Evolutionary conservation across 768 basidiomycete genomes (phyloP).

Genomic region (Daedalea quercina): DNA sequence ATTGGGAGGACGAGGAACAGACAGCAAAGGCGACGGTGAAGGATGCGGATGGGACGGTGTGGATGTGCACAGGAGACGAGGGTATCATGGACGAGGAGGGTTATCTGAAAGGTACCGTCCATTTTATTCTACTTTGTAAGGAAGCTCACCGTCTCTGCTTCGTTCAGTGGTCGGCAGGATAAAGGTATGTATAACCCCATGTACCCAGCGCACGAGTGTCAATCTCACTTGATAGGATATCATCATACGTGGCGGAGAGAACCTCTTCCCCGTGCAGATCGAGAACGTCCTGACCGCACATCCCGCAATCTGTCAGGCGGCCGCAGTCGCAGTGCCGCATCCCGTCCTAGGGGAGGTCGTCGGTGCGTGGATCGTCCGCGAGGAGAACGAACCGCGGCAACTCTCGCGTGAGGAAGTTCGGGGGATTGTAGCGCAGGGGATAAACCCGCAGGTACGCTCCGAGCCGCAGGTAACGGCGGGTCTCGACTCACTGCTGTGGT

Average conservation of each 20-base stretch:
- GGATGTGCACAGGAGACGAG: constrained; percentile 85
- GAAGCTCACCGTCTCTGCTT: not conserved
- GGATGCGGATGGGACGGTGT: constrained; percentile 51
- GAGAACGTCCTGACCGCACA: constrained; percentile 64
- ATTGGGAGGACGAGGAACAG: constrained; percentile 71
- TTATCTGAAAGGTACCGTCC: constrained; percentile 57
- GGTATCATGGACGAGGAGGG: constrained; percentile 79
- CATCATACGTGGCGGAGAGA: constrained; percentile 86
- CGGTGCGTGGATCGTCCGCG: constrained; percentile 69
- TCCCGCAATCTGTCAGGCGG: constrained; percentile 59
- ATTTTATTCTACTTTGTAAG: not conserved
- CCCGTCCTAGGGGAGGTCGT: constrained; percentile 68
- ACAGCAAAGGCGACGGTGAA: constrained; percentile 51
- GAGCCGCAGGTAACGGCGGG: not conserved
- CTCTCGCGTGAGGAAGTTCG: constrained; percentile 43
- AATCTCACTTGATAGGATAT: constrained; percentile 52
- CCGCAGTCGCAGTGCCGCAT: constrained; percentile 68
- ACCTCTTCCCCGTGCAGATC: constrained; percentile 80
- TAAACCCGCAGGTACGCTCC: constrained; percentile 75
- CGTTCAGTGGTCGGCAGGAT: constrained; percentile 69
- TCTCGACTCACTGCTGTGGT: not conserved
- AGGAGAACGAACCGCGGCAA: constrained; percentile 20
- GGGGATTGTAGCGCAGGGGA: constrained; percentile 41
- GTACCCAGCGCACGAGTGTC: too few species aligned
- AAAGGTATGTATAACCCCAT: constrained; percentile 44